Evolutionary conservation across 306 rosid genomes (phyloP).

Genomic region (Ormosia semicastrata): DNA sequence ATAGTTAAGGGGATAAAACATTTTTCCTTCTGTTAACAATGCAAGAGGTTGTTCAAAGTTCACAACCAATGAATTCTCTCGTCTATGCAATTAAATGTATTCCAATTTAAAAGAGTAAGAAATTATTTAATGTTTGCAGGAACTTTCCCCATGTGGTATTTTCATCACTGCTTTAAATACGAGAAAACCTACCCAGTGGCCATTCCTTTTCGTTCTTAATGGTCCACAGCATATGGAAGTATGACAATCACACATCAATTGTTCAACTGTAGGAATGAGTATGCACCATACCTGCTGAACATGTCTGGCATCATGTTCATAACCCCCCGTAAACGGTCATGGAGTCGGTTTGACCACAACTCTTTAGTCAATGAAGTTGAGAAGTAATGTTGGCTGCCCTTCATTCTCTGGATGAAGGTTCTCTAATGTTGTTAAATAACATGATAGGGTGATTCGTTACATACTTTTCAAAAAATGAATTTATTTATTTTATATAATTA

Average conservation of each 20-base stretch:
- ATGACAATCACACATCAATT: neutral
- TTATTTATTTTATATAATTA: no score
- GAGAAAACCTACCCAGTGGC: neutral
- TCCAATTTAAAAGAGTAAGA: neutral
- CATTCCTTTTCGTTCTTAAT: neutral
- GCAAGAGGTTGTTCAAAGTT: conserved; percentile 11
- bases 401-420: no score
- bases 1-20: no score
- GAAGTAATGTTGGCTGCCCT: neutral
- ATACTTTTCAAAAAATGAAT: no score
- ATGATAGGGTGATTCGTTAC: no score
- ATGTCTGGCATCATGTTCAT: conserved; percentile 8
- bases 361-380: neutral
- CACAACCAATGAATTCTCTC: neutral
- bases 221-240: conserved; percentile 2
- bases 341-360: neutral
- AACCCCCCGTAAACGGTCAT: neutral
- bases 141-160: neutral
- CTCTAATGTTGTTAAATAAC: no score
- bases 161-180: neutral
- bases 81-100: conserved; percentile 25
- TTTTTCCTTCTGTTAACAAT: neutral
- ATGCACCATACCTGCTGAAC: conserved; percentile 21
- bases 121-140: neutral
- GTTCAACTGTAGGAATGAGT: neutral